Evolutionary conservation across 441 rosid genomes (phyloP), one percentile per base, ranked within the genome.

Genomic region (Pelargonium myrrhifolium): DNA sequence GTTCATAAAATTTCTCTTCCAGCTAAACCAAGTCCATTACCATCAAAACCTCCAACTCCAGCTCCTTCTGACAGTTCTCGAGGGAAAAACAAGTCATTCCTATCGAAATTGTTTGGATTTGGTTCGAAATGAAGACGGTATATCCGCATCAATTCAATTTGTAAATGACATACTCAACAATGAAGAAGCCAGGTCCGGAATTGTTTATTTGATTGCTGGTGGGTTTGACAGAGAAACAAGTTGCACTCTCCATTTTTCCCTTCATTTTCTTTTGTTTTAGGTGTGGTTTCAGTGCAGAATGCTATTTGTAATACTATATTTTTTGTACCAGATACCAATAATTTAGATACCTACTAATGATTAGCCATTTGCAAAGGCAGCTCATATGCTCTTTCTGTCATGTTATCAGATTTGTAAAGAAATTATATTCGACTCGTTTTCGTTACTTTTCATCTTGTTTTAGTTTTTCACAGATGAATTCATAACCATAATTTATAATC

Each of bases 31-130:
- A 71, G 56, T 62, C 8, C 78, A 70, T 43, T 20, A 55, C 73
- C 79, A 6, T 64, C 65, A 14, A 61, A 73, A 47, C 55, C 70
- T 61, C 11, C 28, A 31, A 55, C 78, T 49, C 11, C 28, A 43
- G 55, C 78, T 49, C 43, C 68, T 45, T 53, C 81, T 1, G 78
- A 75, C 65, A 45, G 68, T 26, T 68, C 79, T 65, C 69, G 77
- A 1, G 83, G 88, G 62, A 85, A 87, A 76, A 85, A 73, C 55
- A 81, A 65, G 71, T 82, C 76, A 69, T 83, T 76, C 79, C 78
- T 84, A n/a, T 83, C 92, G 56, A 87, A 75, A 65, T 84, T 83
- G 84, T 85, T 87, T 68, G 86, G 88, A 28, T 80, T 81, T 65
- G 86, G 92, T 63, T 68, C 79, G 45, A 85, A 82, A 68, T 87